These are phyloP conservation scores for Guyanaporus albipodus DNA, from an alignment of 768 basidiomycete genomes.

Conservation along the genomic window DNA sequence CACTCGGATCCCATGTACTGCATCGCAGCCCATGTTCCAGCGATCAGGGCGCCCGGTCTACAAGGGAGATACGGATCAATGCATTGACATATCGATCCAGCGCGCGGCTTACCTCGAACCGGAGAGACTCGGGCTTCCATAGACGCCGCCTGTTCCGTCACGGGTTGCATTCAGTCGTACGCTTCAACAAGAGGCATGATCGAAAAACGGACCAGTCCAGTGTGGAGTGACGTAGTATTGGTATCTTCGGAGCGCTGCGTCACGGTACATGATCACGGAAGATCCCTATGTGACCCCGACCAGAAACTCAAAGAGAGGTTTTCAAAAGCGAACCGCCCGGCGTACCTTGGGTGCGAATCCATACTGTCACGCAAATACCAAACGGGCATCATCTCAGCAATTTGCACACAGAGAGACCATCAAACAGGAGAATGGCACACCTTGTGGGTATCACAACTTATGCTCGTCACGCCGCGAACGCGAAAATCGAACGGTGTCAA, in stretches of 20 bases:
- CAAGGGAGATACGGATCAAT: background rate
- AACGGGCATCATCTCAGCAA: conserved; percentile 6
- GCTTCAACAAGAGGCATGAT: background rate
- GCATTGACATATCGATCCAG: background rate
- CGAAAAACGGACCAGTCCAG: conserved; percentile 60
- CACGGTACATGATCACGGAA: conserved; percentile 93
- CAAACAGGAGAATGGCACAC: too few relatives aligned
- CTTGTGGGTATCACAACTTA: conserved; percentile 97
- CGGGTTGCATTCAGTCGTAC: background rate
- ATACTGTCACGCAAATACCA: conserved; percentile 47
- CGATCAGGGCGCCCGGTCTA: conserved; percentile 89
- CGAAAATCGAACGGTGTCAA: conserved; percentile 84
- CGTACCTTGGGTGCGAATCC: conserved; percentile 89
- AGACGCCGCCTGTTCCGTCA: conserved; percentile 71
- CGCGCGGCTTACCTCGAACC: conserved; percentile 68
- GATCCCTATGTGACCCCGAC: conserved; percentile 53
- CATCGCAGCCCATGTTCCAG: conserved; percentile 96
- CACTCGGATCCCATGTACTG: conserved; percentile 87
- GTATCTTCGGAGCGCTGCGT: conserved; percentile 65
- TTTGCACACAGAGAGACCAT: too few relatives aligned
- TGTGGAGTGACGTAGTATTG: conserved; percentile 84
- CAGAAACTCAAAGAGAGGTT: too few relatives aligned
- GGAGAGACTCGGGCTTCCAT: conserved; percentile 84
- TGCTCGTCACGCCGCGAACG: conserved; percentile 86
- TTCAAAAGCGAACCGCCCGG: background rate